A percentile compares a stretch with the other conserved stretches of the same genome.
Conservation (phyloP, 2,329 filamentous ascomycete genomes). For the Penicillium sp. region DNA sequence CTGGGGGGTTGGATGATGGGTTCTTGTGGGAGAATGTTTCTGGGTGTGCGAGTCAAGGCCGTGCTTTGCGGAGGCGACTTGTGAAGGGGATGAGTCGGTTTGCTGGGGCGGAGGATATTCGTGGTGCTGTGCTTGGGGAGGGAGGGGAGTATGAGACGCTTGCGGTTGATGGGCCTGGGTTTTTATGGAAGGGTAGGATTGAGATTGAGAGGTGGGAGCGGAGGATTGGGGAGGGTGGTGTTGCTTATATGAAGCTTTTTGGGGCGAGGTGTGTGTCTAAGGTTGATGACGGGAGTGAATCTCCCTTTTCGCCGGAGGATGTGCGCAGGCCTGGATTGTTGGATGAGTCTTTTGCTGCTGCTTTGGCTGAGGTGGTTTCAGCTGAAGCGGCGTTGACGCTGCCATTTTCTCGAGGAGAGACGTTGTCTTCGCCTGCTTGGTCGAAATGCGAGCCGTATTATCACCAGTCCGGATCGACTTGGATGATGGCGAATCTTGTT, state of each 20-base stretch:
- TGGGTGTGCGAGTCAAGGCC: slow-evolving; percentile 34
- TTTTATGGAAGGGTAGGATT: slow-evolving; percentile 68
- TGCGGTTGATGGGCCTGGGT: slow-evolving; percentile 69
- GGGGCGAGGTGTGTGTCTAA: slow-evolving; percentile 52
- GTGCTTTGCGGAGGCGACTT: slow-evolving; percentile 42
- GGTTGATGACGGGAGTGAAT: slow-evolving; percentile 18
- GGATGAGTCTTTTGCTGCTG: slow-evolving; percentile 54
- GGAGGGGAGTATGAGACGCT: slow-evolving; percentile 96
- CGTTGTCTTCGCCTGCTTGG: slow-evolving; percentile 5
- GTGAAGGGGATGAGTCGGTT: slow-evolving; percentile 53
- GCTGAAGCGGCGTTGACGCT: neutral
- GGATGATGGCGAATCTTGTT: slow-evolving; percentile 36
- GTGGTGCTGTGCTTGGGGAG: slow-evolving; percentile 75
- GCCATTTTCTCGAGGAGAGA: neutral
- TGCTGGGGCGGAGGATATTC: slow-evolving; percentile 48
- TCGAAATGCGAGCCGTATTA: slow-evolving; percentile 15
- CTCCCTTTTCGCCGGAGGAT: slow-evolving; percentile 20
- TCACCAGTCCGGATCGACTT: slow-evolving; percentile 23
- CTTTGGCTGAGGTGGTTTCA: slow-evolving; percentile 13
- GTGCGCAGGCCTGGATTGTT: slow-evolving; percentile 57
- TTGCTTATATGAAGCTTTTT: slow-evolving; percentile 62
- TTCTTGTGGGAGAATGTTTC: slow-evolving; percentile 79
- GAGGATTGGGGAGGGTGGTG: slow-evolving; percentile 67
- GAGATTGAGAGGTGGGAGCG: slow-evolving; percentile 52
- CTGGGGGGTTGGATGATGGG: slow-evolving; percentile 73